Conservation (phyloP, 2,329 filamentous ascomycete species). For the Apiospora phragmitis region DNA sequence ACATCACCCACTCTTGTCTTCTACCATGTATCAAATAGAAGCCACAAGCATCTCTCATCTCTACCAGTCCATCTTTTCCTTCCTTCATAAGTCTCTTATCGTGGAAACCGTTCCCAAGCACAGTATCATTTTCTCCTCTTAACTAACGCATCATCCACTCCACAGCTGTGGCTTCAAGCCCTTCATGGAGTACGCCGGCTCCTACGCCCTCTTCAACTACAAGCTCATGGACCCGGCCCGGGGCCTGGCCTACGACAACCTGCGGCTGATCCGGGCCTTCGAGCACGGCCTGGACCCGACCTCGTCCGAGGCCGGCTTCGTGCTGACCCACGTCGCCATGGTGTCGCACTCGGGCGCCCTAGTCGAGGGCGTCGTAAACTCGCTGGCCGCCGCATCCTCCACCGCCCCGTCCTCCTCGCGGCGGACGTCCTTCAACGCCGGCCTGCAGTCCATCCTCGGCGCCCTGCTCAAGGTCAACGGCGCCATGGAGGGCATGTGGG, state of each 20-base stretch:
- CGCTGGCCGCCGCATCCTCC: not conserved
- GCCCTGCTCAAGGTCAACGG: constrained; percentile 71
- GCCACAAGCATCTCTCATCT: no score
- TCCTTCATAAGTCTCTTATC: not conserved
- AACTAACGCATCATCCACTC: not conserved
- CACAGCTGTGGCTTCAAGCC: constrained; percentile 73
- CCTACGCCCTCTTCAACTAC: constrained; percentile 70
- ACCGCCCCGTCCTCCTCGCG: constrained; percentile 24
- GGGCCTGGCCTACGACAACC: constrained; percentile 64
- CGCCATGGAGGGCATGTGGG: constrained; percentile 92
- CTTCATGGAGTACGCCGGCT: constrained; percentile 84
- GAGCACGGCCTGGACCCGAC: constrained; percentile 83
- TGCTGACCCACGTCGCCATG: constrained; percentile 96
- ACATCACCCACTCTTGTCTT: no score
- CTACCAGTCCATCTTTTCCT: not conserved
- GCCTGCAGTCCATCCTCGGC: constrained; percentile 60
- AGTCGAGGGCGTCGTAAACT: constrained; percentile 67
- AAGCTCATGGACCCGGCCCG: constrained; percentile 55
- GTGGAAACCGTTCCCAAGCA: not conserved
- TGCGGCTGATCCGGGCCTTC: constrained; percentile 87
- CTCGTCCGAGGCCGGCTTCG: constrained; percentile 92
- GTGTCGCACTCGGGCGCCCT: constrained; percentile 81
- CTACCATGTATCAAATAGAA: no score
- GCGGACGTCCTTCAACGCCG: constrained; percentile 63
- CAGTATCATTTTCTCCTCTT: not conserved